Evolutionary conservation across 306 rosid genomes (phyloP).

Genomic region (Quercus suber): DNA sequence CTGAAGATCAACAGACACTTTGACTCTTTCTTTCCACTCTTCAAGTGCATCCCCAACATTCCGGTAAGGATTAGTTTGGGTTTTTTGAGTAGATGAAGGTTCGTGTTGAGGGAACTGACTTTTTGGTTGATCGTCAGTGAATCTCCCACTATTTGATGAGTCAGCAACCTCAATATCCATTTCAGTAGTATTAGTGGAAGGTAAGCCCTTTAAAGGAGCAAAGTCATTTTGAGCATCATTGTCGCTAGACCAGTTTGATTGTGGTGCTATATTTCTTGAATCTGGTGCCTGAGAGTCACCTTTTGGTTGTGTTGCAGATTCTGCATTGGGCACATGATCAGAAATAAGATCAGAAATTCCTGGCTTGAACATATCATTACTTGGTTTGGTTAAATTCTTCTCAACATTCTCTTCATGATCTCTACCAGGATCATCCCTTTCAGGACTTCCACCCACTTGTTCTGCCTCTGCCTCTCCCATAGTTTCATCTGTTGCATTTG

Average conservation of each 20-base stretch:
- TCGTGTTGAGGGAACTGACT: conserved; percentile 39
- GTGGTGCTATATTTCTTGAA: conserved; percentile 38
- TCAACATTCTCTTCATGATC: conserved; percentile 48
- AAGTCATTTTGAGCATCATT: conserved; percentile 41
- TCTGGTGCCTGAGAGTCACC: conserved; percentile 43
- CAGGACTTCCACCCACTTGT: conserved; percentile 41
- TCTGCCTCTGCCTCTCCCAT: conserved; percentile 61
- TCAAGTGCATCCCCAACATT: conserved; percentile 68
- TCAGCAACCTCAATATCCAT: conserved; percentile 53
- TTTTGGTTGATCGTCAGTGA: conserved; percentile 42
- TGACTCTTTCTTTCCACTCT: conserved; percentile 72
- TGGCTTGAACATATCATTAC: conserved; percentile 36
- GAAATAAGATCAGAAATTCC: conserved; percentile 35
- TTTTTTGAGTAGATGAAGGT: conserved; percentile 43
- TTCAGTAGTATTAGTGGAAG: conserved; percentile 52
- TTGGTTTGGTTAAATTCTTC: conserved; percentile 31
- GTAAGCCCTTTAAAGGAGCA: conserved; percentile 54
- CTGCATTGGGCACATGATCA: conserved; percentile 38
- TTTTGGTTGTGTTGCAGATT: conserved; percentile 48
- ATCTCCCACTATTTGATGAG: conserved; percentile 55
- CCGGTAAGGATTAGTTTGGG: conserved; percentile 72
- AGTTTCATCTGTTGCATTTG: conserved; percentile 53
- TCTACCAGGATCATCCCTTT: conserved; percentile 40
- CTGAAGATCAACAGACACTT: conserved; percentile 57
- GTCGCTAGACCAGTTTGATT: conserved; percentile 45